phyloP scores from a whole-genome alignment of 176 grass and related monocot species.

The maize (Zea mays) region DNA sequence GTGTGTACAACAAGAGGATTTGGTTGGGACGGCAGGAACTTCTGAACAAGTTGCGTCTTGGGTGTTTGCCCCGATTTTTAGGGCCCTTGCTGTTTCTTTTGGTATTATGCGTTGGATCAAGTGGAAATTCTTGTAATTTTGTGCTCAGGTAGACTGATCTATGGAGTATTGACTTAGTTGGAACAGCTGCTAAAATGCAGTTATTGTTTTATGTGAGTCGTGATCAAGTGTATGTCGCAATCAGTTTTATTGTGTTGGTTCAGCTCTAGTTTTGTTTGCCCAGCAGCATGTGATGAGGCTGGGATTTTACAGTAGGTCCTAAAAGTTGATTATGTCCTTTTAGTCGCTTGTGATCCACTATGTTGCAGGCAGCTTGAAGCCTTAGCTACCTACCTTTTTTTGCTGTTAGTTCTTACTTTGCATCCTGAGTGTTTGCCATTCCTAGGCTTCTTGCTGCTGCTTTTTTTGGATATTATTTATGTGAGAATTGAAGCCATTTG shows the following conservation, averaged over 20 bases:
- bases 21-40: neutral
- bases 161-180: conserved; percentile 16
- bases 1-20: neutral
- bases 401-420: neutral
- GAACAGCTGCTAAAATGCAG: neutral
- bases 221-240: neutral
- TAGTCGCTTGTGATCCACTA: neutral
- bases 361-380: neutral
- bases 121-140: neutral
- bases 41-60: neutral
- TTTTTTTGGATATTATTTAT: neutral
- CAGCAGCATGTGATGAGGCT: neutral
- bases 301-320: conserved; percentile 16
- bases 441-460: neutral
- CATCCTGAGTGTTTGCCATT: neutral
- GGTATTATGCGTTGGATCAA: neutral
- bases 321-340: neutral
- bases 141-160: conserved; percentile 24
- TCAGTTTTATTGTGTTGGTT: conserved; percentile 29
- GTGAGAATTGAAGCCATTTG: neutral
- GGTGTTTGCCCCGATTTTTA: neutral
- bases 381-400: neutral
- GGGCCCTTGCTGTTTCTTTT: neutral
- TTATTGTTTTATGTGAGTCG: neutral
- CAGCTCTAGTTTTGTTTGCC: neutral